Conservation (phyloP, 768 basidiomycete species). For the Podaxis pistillaris region DNA sequence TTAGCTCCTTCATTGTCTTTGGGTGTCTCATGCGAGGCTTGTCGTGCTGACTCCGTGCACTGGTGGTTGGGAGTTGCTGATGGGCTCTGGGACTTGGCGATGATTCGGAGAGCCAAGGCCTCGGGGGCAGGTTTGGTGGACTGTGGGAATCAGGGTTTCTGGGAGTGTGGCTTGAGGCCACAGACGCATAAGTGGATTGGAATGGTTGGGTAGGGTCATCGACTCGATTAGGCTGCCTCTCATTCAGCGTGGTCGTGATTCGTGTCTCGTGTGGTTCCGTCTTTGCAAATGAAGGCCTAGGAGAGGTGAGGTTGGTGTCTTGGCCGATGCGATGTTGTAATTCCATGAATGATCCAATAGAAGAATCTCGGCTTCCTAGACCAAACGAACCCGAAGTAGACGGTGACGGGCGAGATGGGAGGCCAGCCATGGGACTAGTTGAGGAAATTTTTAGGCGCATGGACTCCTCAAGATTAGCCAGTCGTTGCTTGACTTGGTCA, state of each 20-base stretch:
- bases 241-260: neutral
- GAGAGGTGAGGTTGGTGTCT: neutral
- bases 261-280: neutral
- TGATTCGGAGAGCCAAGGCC: neutral
- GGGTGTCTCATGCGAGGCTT: conserved; percentile 22
- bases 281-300: neutral
- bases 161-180: neutral
- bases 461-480: neutral
- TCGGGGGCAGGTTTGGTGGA: neutral
- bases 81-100: neutral
- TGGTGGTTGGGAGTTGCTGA: conserved; percentile 7
- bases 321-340: neutral
- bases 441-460: neutral
- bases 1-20: conserved; percentile 38
- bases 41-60: conserved; percentile 9
- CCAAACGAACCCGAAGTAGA: neutral
- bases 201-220: neutral
- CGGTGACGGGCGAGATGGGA: neutral
- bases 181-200: neutral
- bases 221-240: neutral
- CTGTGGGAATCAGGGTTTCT: neutral
- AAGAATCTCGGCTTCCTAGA: conserved; percentile 3
- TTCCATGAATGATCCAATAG: conserved; percentile 7
- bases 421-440: neutral
- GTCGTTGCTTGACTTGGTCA: neutral